Percentiles rank a stretch among this genome's conserved stretches.
These are phyloP conservation scores for Penicillium paxilli DNA, from an alignment of 495 filamentous ascomycete species.

Conservation along the genomic window DNA sequence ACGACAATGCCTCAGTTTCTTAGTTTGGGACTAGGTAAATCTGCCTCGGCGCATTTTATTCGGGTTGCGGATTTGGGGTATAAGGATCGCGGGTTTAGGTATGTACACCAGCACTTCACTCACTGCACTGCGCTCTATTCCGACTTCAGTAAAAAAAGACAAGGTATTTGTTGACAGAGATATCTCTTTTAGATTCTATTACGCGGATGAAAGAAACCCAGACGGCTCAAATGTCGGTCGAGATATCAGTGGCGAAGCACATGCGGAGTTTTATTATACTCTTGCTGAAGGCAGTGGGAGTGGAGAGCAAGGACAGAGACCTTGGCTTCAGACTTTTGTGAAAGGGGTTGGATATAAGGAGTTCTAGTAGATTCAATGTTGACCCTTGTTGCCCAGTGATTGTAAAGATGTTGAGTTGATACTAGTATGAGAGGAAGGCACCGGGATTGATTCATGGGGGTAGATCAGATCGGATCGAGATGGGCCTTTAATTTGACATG, in stretches of 20 bases:
- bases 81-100: slow-evolving; percentile 41
- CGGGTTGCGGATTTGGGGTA: slow-evolving; percentile 38
- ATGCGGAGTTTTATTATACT: slow-evolving; percentile 37
- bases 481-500: too few species aligned
- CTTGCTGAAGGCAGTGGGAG: slow-evolving; percentile 37
- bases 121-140: too few species aligned
- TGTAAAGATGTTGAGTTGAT: too few species aligned
- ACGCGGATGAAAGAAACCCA: slow-evolving; percentile 44
- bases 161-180: slow-evolving; percentile 5
- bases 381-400: too few species aligned
- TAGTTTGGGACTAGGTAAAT: slow-evolving; percentile 43
- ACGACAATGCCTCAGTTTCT: slow-evolving; percentile 30
- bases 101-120: too few species aligned
- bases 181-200: slow-evolving; percentile 43
- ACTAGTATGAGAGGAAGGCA: too few species aligned
- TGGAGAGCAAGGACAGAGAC: slow-evolving; percentile 30
- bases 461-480: too few species aligned
- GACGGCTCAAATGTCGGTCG: slow-evolving; percentile 31
- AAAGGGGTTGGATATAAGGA: slow-evolving; percentile 40
- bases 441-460: too few species aligned
- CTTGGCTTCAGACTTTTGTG: slow-evolving; percentile 50
- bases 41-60: slow-evolving; percentile 46
- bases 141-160: too few species aligned
- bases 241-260: slow-evolving; percentile 38
- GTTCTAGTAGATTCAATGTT: slow-evolving; percentile 15